Percentiles rank a stretch among this genome's conserved stretches.
These are phyloP conservation scores for Annulohypoxylon maeteangense DNA, from an alignment of 495 filamentous ascomycete genomes.

Conservation along the genomic window DNA sequence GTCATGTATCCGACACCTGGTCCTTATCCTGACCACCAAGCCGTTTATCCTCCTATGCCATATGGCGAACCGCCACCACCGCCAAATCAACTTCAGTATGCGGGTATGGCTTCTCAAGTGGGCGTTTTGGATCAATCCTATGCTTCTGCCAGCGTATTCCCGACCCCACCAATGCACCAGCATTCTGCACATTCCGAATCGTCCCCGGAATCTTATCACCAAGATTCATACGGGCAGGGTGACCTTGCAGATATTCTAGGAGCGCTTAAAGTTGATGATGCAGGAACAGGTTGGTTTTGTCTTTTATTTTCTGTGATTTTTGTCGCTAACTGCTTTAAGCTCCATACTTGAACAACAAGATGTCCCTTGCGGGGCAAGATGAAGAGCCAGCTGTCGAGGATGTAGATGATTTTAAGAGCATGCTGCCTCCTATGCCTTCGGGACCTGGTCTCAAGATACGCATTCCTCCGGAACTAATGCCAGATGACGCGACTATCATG, in stretches of 20 bases:
- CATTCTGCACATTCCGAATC: conserved; percentile 55
- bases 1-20: conserved; percentile 53
- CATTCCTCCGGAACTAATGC: conserved; percentile 96
- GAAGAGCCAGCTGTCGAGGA: conserved; percentile 85
- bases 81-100: conserved; percentile 61
- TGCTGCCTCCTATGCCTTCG: conserved; percentile 71
- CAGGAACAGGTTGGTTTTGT: conserved; percentile 78
- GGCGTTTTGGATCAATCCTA: conserved; percentile 63
- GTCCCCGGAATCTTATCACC: conserved; percentile 63
- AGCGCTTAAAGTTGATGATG: conserved; percentile 86
- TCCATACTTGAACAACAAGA: conserved; percentile 84
- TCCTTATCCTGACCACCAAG: conserved; percentile 53
- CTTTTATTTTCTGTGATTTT: not conserved
- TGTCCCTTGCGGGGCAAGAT: conserved; percentile 59
- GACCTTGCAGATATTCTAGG: conserved; percentile 84
- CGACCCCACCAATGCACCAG: conserved; percentile 65
- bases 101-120: conserved; percentile 56
- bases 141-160: conserved; percentile 58
- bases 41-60: conserved; percentile 57
- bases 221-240: conserved; percentile 73
- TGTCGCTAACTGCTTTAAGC: conserved; percentile 59
- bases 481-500: conserved; percentile 81
- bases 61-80: conserved; percentile 58
- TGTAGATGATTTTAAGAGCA: conserved; percentile 68
- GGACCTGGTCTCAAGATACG: conserved; percentile 79